These are phyloP conservation scores for Metarhizium guizhouense DNA, from an alignment of 2,329 filamentous ascomycete species.

Conservation along the genomic window DNA sequence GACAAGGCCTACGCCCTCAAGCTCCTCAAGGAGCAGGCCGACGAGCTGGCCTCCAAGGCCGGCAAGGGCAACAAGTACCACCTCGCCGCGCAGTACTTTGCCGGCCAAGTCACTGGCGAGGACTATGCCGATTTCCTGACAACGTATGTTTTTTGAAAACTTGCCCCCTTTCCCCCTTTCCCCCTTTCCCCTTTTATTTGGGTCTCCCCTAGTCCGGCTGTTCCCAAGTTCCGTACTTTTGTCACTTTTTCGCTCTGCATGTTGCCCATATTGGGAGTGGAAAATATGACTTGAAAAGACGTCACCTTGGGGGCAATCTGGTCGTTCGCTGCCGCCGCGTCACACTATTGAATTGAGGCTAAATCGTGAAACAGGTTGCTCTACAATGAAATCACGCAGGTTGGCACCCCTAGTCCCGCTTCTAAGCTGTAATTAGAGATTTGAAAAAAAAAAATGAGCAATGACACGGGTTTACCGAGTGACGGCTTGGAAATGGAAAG, in stretches of 20 bases:
- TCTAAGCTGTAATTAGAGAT: conserved; percentile 46
- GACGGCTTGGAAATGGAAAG: background rate
- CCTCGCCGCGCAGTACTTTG: conserved; percentile 87
- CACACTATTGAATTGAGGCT: background rate
- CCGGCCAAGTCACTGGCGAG: conserved; percentile 87
- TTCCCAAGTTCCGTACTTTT: too few species aligned
- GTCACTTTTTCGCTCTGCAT: too few species aligned
- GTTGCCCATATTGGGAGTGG: too few species aligned
- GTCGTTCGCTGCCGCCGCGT: too few species aligned
- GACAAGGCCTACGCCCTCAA: conserved; percentile 86
- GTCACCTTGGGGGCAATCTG: too few species aligned
- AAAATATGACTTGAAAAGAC: too few species aligned
- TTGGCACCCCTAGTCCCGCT: conserved; percentile 51
- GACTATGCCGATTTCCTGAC: conserved; percentile 97
- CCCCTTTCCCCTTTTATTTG: too few species aligned
- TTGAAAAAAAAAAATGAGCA: background rate
- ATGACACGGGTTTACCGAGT: background rate
- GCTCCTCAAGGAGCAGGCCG: conserved; percentile 77
- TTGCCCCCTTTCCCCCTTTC: background rate
- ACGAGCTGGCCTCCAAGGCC: conserved; percentile 63
- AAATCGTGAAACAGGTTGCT: conserved; percentile 49
- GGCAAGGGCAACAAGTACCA: conserved; percentile 86
- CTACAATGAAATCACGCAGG: conserved; percentile 79
- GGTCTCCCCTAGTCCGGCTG: too few species aligned
- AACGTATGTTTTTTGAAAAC: conserved; percentile 41